Conservation (phyloP, 768 basidiomycete genomes). For the Tricholoma sp. region DNA sequence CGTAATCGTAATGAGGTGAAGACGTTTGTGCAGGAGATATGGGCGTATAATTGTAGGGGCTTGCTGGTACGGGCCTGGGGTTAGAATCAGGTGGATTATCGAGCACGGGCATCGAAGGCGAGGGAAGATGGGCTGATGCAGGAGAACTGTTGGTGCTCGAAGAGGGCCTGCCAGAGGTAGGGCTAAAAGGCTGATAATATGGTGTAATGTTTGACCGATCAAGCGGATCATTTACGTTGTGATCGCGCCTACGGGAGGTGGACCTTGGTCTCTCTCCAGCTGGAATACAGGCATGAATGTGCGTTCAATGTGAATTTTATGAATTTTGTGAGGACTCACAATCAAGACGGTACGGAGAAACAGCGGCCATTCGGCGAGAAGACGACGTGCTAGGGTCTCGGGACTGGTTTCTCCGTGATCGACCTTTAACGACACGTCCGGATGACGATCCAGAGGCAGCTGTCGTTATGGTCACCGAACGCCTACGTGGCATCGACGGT, state of each 20-base stretch:
- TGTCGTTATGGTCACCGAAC: slow-evolving; percentile 50
- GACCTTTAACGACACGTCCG: slow-evolving; percentile 43
- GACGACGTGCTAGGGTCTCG: slow-evolving; percentile 44
- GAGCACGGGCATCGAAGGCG: slow-evolving; percentile 52
- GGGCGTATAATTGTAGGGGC: slow-evolving; percentile 41
- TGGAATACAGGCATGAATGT: slow-evolving; percentile 16
- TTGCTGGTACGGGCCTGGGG: slow-evolving; percentile 41
- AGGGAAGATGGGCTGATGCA: slow-evolving; percentile 65
- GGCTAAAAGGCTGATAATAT: slow-evolving; percentile 55
- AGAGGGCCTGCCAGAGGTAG: slow-evolving; percentile 35
- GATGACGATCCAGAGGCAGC: slow-evolving; percentile 31
- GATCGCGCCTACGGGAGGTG: slow-evolving; percentile 67
- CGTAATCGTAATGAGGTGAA: slow-evolving; percentile 54
- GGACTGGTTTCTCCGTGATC: slow-evolving; percentile 52
- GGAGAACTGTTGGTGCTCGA: slow-evolving; percentile 73
- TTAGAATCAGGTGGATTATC: slow-evolving; percentile 50
- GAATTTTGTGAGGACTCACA: slow-evolving; percentile 34
- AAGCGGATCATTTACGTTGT: slow-evolving; percentile 55
- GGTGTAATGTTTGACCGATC: slow-evolving; percentile 36
- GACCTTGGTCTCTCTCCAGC: slow-evolving; percentile 69
- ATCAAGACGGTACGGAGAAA: slow-evolving; percentile 62
- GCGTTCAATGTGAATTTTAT: slow-evolving; percentile 1
- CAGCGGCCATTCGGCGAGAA: slow-evolving; percentile 50
- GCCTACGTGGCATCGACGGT: slow-evolving; percentile 42
- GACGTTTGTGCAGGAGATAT: slow-evolving; percentile 50